Conservation (phyloP, 306 rosid species). For the Adenanthera pavonina region DNA sequence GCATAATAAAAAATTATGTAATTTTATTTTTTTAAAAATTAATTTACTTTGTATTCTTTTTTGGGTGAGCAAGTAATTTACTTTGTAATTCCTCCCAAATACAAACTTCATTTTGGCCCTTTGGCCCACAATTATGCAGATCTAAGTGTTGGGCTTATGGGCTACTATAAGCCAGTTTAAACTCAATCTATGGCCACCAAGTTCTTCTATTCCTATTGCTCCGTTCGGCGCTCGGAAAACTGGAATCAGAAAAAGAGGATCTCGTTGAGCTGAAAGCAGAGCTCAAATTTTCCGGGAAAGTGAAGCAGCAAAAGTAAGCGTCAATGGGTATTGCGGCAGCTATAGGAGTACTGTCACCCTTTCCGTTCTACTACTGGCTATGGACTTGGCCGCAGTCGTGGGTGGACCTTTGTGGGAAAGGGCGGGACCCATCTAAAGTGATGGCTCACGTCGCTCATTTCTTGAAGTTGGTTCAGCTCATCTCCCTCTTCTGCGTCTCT, state of each 20-base stretch:
- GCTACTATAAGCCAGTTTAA: not conserved
- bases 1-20: too few relatives aligned
- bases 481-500: conserved; percentile 70
- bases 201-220: not conserved
- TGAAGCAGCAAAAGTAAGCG: conserved; percentile 20
- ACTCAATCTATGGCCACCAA: not conserved
- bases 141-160: not conserved
- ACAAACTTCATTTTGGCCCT: too few relatives aligned
- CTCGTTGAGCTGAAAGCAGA: not conserved
- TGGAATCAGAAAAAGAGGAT: not conserved
- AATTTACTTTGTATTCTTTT: too few relatives aligned
- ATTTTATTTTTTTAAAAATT: too few relatives aligned
- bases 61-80: too few relatives aligned
- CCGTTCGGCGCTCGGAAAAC: too few relatives aligned
- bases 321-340: conserved; percentile 61
- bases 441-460: conserved; percentile 71
- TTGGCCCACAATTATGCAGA: not conserved
- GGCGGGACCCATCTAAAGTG: conserved; percentile 68
- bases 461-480: conserved; percentile 74
- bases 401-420: conserved; percentile 78
- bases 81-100: too few relatives aligned
- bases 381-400: conserved; percentile 82
- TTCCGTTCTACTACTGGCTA: conserved; percentile 74
- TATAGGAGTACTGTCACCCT: conserved; percentile 62
- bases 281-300: conserved; percentile 31